Evolutionary conservation across 805 yeast genomes (phyloP), one percentile per base, ranked within the genome.

Genomic region (Komagataella phaffii): DNA sequence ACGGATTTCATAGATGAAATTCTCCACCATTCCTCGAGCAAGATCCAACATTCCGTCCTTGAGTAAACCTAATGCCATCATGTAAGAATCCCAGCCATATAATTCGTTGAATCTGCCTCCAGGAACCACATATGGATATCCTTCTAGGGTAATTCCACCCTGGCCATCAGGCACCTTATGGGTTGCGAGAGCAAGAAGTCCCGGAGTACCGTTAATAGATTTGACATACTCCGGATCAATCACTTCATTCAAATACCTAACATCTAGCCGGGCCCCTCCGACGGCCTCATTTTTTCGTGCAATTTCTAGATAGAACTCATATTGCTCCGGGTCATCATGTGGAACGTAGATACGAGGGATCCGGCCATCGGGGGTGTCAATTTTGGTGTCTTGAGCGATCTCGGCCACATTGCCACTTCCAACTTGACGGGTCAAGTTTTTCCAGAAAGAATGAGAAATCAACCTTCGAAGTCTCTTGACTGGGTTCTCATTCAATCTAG

Each of bases 51-150:
- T 74, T 45, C 75, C 77, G 60, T 85, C 85, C 24, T 77, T 75
- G 23, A 93, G 64, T 46, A 93, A 72, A 1, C 98, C 99, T 21
- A 89, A 66, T 0, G 93, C 79, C 62, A 84, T 89, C 84, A 93
- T 86, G 62, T 93, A 91, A 2, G 96, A 88, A 65, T 91, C 99
- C 99, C 99, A 91, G 14, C 98, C 99, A 61, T 93, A 91, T 53
- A 89, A 76, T 68, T 91, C 99, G 68, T 93, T 93, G 68, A 91
- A 91, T 56, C 99, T 73, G 19, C 99, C 98, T 17, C 99, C 99
- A 1, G 99, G 99, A 21, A 91, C 98, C 17, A 88, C 85, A 65
- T 91, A 91, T 0, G 96, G 96, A 60, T 76, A 81, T 18, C 89
- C 88, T 45, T 76, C 71, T 48, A 84, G 58, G 12, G 75, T 71